Conservation (phyloP, 192 early-diverging fungal species). For the Funneliformis mosseae region DNA sequence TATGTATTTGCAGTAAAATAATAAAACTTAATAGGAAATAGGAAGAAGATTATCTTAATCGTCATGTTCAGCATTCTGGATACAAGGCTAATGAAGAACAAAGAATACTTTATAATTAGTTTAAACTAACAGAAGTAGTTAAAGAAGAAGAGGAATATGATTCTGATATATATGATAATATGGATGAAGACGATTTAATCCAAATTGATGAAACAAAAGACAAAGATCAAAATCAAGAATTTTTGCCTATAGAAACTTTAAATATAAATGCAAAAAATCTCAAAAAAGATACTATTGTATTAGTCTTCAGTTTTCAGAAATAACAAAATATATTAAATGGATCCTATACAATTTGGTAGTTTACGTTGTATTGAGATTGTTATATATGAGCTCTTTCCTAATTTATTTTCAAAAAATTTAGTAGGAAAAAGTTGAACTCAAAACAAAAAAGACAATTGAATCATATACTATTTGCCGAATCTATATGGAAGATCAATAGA, state of each 20-base stretch:
- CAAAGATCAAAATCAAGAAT: neutral
- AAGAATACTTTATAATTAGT: neutral
- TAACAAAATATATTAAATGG: neutral
- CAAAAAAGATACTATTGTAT: neutral
- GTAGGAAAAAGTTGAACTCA: neutral
- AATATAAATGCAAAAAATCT: neutral
- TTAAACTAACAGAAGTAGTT: neutral
- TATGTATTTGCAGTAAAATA: neutral
- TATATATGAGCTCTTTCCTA: neutral
- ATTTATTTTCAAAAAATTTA: constrained; percentile 8
- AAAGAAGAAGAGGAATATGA: neutral
- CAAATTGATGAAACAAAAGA: neutral
- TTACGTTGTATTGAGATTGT: neutral
- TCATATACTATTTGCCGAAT: too few species aligned
- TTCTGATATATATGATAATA: too few species aligned
- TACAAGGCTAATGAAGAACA: neutral
- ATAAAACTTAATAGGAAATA: neutral
- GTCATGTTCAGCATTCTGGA: neutral
- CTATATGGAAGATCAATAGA: too few species aligned
- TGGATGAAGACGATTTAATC: neutral
- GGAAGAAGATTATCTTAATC: neutral
- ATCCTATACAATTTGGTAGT: neutral
- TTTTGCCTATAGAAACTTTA: too few species aligned
- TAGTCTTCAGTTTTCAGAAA: neutral
- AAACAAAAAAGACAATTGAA: neutral